phyloP scores from a whole-genome alignment of 1,139 yeast species.

The Diutina catenulata region DNA sequence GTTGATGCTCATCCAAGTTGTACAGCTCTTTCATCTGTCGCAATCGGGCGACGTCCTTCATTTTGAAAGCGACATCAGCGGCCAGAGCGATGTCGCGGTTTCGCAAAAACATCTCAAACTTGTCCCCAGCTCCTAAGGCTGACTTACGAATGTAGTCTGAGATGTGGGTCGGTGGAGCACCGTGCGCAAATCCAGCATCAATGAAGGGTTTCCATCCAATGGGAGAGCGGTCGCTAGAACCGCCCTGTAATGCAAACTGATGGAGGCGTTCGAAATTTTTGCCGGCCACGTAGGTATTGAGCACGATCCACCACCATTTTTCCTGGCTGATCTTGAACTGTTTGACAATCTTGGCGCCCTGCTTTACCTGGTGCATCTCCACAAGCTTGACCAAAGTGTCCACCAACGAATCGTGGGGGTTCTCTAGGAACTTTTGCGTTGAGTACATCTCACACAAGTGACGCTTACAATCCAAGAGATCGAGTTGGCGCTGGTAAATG shows the following conservation, averaged over 20 bases:
- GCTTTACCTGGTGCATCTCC: conserved; percentile 43
- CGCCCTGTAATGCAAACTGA: conserved; percentile 25
- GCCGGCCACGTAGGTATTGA: conserved; percentile 39
- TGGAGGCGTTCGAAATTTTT: conserved; percentile 55
- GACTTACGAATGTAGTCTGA: conserved; percentile 25
- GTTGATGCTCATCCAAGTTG: conserved; percentile 3
- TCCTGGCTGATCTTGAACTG: conserved; percentile 54
- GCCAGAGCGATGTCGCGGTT: conserved; percentile 48
- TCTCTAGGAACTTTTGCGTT: neutral
- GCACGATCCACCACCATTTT: conserved; percentile 52
- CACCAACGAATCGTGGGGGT: conserved; percentile 27
- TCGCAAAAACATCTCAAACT: conserved; percentile 37
- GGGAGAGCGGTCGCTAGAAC: conserved; percentile 43
- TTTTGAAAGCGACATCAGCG: conserved; percentile 45
- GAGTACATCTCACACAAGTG: neutral
- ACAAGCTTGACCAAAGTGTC: conserved; percentile 47
- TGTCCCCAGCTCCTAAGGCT: conserved; percentile 26
- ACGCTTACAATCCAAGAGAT: neutral
- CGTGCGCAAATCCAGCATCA: conserved; percentile 35
- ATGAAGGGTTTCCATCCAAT: conserved; percentile 65
- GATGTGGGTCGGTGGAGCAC: conserved; percentile 32
- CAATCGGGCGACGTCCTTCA: conserved; percentile 34
- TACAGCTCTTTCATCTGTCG: neutral
- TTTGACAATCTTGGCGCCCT: conserved; percentile 44
- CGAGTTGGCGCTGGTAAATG: neutral